Evolutionary conservation across 1,284 basidiomycete genomes (phyloP).

Genomic region (Cryptococcus wingfieldii): DNA sequence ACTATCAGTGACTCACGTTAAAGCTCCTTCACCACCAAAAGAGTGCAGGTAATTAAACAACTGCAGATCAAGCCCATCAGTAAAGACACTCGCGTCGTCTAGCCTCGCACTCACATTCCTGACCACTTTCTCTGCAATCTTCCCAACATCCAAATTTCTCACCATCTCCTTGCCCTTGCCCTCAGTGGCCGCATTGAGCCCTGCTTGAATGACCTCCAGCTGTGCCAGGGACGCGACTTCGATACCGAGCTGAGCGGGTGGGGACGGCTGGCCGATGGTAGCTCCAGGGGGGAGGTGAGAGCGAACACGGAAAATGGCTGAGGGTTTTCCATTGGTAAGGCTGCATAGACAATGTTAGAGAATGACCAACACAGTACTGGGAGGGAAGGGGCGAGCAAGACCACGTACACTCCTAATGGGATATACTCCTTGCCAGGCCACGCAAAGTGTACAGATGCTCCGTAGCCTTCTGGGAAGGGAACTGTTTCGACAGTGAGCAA

Average conservation of each 20-base stretch:
- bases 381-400: not conserved
- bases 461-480: constrained; percentile 83
- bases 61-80: constrained; percentile 44
- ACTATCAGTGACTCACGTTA: constrained; percentile 46
- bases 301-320: constrained; percentile 81
- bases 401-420: constrained; percentile 74
- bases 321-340: constrained; percentile 85
- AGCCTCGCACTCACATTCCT: constrained; percentile 41
- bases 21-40: constrained; percentile 57
- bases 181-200: constrained; percentile 48
- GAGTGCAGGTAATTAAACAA: constrained; percentile 79
- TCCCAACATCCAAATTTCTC: constrained; percentile 35
- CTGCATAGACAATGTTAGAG: constrained; percentile 49
- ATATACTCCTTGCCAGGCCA: constrained; percentile 87
- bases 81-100: not conserved
- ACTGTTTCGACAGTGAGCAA: constrained; percentile 49
- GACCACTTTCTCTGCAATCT: constrained; percentile 48
- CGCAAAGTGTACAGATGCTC: constrained; percentile 81
- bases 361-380: not conserved
- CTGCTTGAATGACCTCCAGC: constrained; percentile 34
- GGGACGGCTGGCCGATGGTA: constrained; percentile 30
- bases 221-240: constrained; percentile 56
- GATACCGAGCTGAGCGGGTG: constrained; percentile 52
- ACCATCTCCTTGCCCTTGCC: constrained; percentile 30
- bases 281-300: constrained; percentile 51